These are phyloP conservation scores for Cytospora schulzeri DNA, from an alignment of 2,329 filamentous ascomycete species.

Conservation along the genomic window DNA sequence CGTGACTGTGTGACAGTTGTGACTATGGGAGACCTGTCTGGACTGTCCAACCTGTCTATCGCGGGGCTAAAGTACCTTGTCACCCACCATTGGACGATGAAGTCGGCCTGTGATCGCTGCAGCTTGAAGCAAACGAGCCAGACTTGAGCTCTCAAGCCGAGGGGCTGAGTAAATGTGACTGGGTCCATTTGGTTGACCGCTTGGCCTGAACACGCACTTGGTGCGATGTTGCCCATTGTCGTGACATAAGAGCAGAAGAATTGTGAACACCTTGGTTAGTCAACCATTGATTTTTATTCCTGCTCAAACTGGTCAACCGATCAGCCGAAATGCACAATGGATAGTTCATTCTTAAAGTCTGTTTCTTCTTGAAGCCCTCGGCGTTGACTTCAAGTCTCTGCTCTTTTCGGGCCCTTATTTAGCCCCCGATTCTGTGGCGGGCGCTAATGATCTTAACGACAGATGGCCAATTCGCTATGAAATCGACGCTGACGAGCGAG, in stretches of 20 bases:
- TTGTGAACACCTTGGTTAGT: background rate
- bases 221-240: background rate
- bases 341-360: too few relatives aligned
- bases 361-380: background rate
- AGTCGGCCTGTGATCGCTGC: conserved; percentile 9
- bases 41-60: background rate
- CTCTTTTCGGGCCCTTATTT: background rate
- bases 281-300: background rate
- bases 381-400: background rate
- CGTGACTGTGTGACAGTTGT: too few relatives aligned
- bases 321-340: too few relatives aligned
- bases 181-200: conserved; percentile 19
- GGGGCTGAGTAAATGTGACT: background rate
- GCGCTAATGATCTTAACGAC: background rate
- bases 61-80: background rate
- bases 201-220: conserved; percentile 1
- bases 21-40: conserved; percentile 4
- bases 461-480: background rate
- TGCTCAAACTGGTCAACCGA: background rate
- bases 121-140: background rate
- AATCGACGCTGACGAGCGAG: background rate
- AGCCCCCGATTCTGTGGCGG: background rate
- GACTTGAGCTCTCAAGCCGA: background rate
- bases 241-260: background rate
- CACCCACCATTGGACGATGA: conserved; percentile 11